Conservation (phyloP, 345 rosid species). For the Camelina neglecta region DNA sequence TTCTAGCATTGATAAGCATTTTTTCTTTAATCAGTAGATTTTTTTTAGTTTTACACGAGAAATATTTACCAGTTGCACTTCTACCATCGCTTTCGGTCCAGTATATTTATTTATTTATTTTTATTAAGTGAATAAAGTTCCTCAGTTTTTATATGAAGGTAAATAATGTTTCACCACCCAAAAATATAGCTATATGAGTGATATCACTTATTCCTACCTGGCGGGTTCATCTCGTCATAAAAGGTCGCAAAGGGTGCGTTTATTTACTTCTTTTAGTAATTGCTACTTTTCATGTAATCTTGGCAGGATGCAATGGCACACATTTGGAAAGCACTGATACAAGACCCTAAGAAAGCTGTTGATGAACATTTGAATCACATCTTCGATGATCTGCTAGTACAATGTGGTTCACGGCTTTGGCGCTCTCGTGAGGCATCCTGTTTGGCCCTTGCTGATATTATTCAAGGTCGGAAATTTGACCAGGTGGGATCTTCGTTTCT, state of each 20-base stretch:
- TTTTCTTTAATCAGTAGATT: constrained; percentile 19
- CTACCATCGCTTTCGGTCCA: constrained; percentile 10
- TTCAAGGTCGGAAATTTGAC: constrained; percentile 88
- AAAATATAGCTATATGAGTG: constrained; percentile 8
- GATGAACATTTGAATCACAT: constrained; percentile 85
- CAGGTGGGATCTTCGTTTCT: constrained; percentile 60
- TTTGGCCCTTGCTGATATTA: constrained; percentile 91
- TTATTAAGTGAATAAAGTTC: neutral
- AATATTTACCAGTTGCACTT: constrained; percentile 14
- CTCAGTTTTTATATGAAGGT: neutral
- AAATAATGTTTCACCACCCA: neutral
- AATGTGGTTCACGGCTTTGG: constrained; percentile 94
- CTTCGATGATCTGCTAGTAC: constrained; percentile 75
- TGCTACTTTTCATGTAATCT: constrained; percentile 32
- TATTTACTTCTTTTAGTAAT: constrained; percentile 29
- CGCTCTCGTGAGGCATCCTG: constrained; percentile 97
- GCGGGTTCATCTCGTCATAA: constrained; percentile 17
- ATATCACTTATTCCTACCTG: constrained; percentile 11
- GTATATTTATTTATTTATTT: neutral
- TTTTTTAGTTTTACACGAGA: constrained; percentile 9
- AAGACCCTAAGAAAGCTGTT: constrained; percentile 78
- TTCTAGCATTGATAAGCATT: constrained; percentile 8
- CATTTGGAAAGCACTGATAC: constrained; percentile 93
- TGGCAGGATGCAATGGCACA: constrained; percentile 93
- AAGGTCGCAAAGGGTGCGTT: constrained; percentile 7